Base-by-base conservation (phyloP, 1,139 yeast species). In the Petasospora rhodanensis region DNA sequence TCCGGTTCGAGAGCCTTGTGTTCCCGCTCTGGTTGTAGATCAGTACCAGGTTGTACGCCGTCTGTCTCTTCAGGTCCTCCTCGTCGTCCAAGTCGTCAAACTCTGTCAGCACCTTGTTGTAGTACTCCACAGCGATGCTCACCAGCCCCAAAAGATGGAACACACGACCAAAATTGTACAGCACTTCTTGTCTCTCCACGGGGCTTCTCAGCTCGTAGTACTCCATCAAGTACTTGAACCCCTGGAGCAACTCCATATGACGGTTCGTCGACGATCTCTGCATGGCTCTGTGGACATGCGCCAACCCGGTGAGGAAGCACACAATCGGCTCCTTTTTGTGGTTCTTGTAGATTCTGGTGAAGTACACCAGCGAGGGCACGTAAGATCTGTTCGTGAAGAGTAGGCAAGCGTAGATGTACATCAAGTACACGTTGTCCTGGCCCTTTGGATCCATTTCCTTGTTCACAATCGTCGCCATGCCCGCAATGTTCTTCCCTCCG, bases 261-360 rank as follows among this genome's bases (percentile, higher is more conserved):
- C 97, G 71, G 55, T 86, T 86, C 9, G 79, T 68, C 11, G 95
- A 79, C 37, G 85, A 76, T 44, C 99, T 68, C 57, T 91, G 97
- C 79, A 89, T 79, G 0, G 97, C 82, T 24, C 98, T 69, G 49
- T 89, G 96, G n/a, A 87, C 64, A 57, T 89, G 91, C 0, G 89
- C 77, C 25, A 91, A 59, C 0, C 93, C 96, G 33, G 85, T 64
- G 17, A 83, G 59, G 22, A 91, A 64, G 43, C 87, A 70, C 2
- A 91, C 64, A 66, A 85, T 74, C 1, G 96, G 95, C 44, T 91
- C 96, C 29, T 73, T 63, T 28, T 80, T 79, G 38, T 70, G 73
- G 17, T 68, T 69, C 57, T 63, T 76, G 59, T 76, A 84, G 24
- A 74, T 76, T 46, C 80, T 74, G 24, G 73, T 69, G 36, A 78